Evolutionary conservation across 83 land plant species (phyloP), one percentile per base, ranked within the genome.

Genomic region (Picea engelmannii): DNA sequence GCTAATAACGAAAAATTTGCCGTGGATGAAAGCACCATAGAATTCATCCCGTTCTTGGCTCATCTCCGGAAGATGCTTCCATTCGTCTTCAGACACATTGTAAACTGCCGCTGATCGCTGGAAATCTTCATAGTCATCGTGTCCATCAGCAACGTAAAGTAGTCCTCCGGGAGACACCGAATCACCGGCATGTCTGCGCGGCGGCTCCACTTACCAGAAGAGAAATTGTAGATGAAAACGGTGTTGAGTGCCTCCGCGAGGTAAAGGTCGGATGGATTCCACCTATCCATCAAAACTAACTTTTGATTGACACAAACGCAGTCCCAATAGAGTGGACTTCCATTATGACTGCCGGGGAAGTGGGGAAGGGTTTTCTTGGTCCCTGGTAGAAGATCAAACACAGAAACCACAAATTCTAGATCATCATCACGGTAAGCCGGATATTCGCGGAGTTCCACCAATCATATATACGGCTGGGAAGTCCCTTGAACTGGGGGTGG

Each of bases 351-450:
- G 6, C 7, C 47, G 23, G 20, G 7, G 4, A 60, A 17, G n/a
- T 61, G 35, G 0, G 85, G 87, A 7, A 87, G 66, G 7, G 92
- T 64, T 27, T 79, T 86, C 93, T 94, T 93, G 17, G 49, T n/a
- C n/a, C n/a, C n/a, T n/a, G n/a, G n/a, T n/a, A n/a, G n/a, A n/a
- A n/a, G n/a, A n/a, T n/a, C n/a, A n/a, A n/a, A n/a, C n/a, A n/a
- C n/a, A n/a, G n/a, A n/a, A n/a, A n/a, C n/a, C n/a, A n/a, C n/a
- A n/a, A n/a, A n/a, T n/a, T n/a, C n/a, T n/a, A n/a, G n/a, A n/a
- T n/a, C n/a, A n/a, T n/a, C n/a, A n/a, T n/a, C n/a, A n/a, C n/a
- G n/a, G n/a, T n/a, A n/a, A n/a, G n/a, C n/a, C n/a, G n/a, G n/a
- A n/a, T n/a, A n/a, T n/a, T n/a, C n/a, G n/a, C n/a, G n/a, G n/a